These are phyloP conservation scores for Phytophthora syringae DNA, from an alignment of 352 stramenopile genomes.

Conservation along the genomic window DNA sequence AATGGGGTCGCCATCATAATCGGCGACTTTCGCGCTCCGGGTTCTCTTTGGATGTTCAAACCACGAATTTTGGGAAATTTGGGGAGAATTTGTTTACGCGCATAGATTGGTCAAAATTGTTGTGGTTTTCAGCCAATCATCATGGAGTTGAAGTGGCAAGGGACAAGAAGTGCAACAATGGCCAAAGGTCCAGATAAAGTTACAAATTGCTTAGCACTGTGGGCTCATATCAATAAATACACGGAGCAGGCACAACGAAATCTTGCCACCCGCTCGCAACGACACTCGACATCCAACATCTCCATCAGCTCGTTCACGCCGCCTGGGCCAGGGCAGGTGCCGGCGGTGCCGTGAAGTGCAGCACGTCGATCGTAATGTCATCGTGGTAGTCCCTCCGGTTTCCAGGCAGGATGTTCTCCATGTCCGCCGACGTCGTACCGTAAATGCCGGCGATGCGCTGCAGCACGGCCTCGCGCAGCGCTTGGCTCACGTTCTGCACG, in stretches of 20 bases:
- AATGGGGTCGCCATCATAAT: constrained; percentile 46
- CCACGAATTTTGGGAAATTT: constrained; percentile 25
- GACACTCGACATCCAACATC: constrained; percentile 23
- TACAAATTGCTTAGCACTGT: constrained; percentile 21
- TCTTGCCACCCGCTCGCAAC: neutral
- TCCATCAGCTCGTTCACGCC: constrained; percentile 17
- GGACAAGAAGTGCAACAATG: neutral
- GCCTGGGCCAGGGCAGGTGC: constrained; percentile 19
- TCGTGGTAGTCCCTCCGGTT: constrained; percentile 75
- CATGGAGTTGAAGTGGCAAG: constrained; percentile 6
- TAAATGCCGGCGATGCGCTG: constrained; percentile 66
- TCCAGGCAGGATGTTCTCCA: constrained; percentile 62
- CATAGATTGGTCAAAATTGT: constrained; percentile 3
- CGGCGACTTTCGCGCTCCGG: constrained; percentile 26
- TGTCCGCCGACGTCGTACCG: constrained; percentile 47
- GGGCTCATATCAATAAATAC: constrained; percentile 34
- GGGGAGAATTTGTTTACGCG: constrained; percentile 13
- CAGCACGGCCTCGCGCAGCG: constrained; percentile 53
- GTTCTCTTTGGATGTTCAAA: constrained; percentile 38
- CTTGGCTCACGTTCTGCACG: constrained; percentile 60
- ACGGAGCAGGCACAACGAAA: neutral
- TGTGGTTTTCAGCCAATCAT: neutral
- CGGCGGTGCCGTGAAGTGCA: constrained; percentile 59
- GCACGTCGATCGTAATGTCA: constrained; percentile 76
- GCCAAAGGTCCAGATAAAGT: neutral